phyloP scores from a whole-genome alignment of 2,329 filamentous ascomycete species.

The Fusarium torreyae region DNA sequence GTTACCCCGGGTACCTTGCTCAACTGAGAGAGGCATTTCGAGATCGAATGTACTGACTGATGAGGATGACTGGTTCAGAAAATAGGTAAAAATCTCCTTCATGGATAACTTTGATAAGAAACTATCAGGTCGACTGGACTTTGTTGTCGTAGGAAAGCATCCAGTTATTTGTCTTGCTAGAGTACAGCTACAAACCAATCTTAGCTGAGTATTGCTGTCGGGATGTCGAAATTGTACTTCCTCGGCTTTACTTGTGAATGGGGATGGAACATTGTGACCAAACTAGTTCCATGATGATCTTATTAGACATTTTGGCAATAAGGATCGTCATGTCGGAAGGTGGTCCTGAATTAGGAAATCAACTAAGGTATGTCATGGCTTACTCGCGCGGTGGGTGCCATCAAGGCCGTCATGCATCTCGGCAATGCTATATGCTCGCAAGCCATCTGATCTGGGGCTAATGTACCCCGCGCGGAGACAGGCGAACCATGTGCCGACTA shows the following conservation, averaged over 20 bases:
- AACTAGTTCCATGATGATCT: slow-evolving; percentile 5
- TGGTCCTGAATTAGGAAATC: slow-evolving; percentile 33
- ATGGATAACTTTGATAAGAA: slow-evolving; percentile 1
- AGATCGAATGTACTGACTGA: slow-evolving; percentile 24
- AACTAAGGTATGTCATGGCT: neutral
- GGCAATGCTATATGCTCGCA: slow-evolving; percentile 28
- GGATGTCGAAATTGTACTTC: neutral
- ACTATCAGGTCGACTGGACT: too few relatives aligned
- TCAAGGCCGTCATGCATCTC: slow-evolving; percentile 1
- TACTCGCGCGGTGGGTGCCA: neutral
- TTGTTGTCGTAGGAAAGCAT: neutral
- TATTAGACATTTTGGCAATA: neutral
- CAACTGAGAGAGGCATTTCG: slow-evolving; percentile 27
- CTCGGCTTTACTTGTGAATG: slow-evolving; percentile 1
- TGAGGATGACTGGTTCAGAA: slow-evolving; percentile 1
- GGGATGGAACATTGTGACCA: neutral
- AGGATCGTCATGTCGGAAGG: slow-evolving; percentile 34
- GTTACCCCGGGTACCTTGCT: slow-evolving; percentile 38
- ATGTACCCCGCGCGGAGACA: slow-evolving; percentile 34
- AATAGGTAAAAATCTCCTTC: slow-evolving; percentile 3
- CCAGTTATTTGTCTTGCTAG: slow-evolving; percentile 16
- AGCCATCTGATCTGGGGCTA: slow-evolving; percentile 24
- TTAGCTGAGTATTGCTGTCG: neutral
- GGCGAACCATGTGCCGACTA: neutral
- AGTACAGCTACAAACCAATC: neutral